Conservation (phyloP, 192 early-diverging fungal species). For the Gamsiella multidivaricata region DNA sequence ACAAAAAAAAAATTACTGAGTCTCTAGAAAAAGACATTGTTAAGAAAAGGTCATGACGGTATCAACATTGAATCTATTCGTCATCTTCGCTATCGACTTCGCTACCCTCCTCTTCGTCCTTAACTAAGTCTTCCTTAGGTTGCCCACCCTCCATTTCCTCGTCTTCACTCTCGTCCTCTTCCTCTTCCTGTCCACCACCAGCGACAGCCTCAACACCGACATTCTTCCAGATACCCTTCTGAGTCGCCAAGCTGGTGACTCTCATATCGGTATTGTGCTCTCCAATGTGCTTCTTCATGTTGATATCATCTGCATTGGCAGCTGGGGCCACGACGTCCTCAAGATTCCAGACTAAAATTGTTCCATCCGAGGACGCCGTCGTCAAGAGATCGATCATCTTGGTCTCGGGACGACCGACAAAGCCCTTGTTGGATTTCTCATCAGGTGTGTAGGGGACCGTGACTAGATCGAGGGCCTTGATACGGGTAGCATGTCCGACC, state of each 20-base stretch:
- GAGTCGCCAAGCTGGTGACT: conserved; percentile 34
- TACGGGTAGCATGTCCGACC: conserved; percentile 59
- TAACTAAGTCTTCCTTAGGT: not conserved
- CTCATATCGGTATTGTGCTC: conserved; percentile 52
- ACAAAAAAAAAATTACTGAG: too few relatives aligned
- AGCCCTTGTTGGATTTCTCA: conserved; percentile 46
- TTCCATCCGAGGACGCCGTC: conserved; percentile 77
- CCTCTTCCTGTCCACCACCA: conserved; percentile 9
- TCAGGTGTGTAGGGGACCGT: conserved; percentile 52
- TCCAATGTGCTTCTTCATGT: conserved; percentile 55
- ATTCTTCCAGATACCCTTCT: conserved; percentile 54
- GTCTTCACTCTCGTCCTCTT: conserved; percentile 8
- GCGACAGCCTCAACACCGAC: conserved; percentile 2
- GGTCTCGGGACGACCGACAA: conserved; percentile 15
- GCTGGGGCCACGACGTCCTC: conserved; percentile 43
- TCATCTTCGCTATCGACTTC: conserved; percentile 2
- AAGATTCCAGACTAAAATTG: conserved; percentile 77
- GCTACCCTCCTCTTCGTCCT: conserved; percentile 22
- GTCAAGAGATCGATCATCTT: conserved; percentile 37
- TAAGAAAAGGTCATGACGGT: too few relatives aligned
- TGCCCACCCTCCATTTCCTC: not conserved
- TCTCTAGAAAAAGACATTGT: too few relatives aligned
- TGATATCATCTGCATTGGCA: conserved; percentile 19
- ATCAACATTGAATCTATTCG: too few relatives aligned
- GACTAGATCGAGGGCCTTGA: conserved; percentile 59